Percentiles rank a stretch among this genome's conserved stretches.
These are phyloP conservation scores for Helotiales sp. DNA, from an alignment of 2,329 filamentous ascomycete genomes.

Conservation along the genomic window DNA sequence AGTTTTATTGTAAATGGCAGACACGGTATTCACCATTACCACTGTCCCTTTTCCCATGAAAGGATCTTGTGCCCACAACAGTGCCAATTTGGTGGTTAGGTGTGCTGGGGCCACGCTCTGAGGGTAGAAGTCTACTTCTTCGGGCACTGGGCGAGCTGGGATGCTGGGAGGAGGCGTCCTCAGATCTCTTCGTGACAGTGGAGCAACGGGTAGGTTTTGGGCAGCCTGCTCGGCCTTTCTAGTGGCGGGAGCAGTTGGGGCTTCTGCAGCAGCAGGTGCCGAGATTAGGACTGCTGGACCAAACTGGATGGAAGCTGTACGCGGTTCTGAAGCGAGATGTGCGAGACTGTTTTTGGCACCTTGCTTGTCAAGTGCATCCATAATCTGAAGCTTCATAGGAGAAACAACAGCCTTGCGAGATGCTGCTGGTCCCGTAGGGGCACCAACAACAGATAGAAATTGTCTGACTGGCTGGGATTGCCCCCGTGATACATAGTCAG, in stretches of 20 bases:
- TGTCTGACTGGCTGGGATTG: neutral
- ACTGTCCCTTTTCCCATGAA: conserved; percentile 1
- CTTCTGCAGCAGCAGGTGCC: neutral
- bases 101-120: neutral
- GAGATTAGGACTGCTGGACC: neutral
- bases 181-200: neutral
- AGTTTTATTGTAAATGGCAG: neutral
- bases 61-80: conserved; percentile 1
- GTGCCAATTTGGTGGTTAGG: neutral
- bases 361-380: neutral
- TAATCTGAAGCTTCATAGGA: too few species aligned
- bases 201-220: neutral
- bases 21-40: neutral
- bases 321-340: neutral
- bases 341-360: neutral
- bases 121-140: neutral
- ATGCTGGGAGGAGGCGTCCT: neutral
- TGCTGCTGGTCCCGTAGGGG: neutral
- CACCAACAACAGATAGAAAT: neutral
- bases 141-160: neutral
- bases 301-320: neutral
- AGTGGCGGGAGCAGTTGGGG: neutral
- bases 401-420: neutral
- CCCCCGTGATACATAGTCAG: neutral
- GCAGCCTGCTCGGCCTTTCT: neutral